phyloP scores from a whole-genome alignment of 805 yeast genomes.

The Yamadazyma sp. region DNA sequence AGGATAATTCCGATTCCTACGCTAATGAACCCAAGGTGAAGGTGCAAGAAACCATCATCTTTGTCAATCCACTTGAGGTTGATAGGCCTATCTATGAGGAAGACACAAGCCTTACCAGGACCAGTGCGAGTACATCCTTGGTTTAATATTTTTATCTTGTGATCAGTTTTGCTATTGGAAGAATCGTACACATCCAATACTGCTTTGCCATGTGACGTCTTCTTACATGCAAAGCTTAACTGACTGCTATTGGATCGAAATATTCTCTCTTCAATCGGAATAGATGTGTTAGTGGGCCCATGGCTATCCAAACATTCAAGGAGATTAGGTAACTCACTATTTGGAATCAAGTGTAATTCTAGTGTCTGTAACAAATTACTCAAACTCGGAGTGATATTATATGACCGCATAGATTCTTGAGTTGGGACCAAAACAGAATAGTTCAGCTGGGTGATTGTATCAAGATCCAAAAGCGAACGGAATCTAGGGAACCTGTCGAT shows the following conservation, averaged over 20 bases:
- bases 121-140: conserved; percentile 55
- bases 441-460: conserved; percentile 22
- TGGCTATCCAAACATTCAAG: conserved; percentile 40
- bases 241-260: conserved; percentile 42
- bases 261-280: background rate
- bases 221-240: conserved; percentile 32
- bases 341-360: conserved; percentile 68
- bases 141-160: conserved; percentile 56
- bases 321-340: conserved; percentile 47
- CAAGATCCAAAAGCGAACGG: conserved; percentile 39
- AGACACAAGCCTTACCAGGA: conserved; percentile 47
- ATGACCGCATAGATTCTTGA: conserved; percentile 50
- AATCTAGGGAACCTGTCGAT: conserved; percentile 45
- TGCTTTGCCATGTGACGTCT: conserved; percentile 9
- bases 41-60: conserved; percentile 47
- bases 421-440: conserved; percentile 75
- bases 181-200: conserved; percentile 10
- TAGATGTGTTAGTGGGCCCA: background rate
- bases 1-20: conserved; percentile 64
- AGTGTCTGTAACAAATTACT: conserved; percentile 53
- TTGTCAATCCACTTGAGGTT: conserved; percentile 59
- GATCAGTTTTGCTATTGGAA: conserved; percentile 22
- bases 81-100: conserved; percentile 67
- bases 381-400: conserved; percentile 47
- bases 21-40: conserved; percentile 67